phyloP scores from a whole-genome alignment of 306 rosid species.

The Quercus glauca region DNA sequence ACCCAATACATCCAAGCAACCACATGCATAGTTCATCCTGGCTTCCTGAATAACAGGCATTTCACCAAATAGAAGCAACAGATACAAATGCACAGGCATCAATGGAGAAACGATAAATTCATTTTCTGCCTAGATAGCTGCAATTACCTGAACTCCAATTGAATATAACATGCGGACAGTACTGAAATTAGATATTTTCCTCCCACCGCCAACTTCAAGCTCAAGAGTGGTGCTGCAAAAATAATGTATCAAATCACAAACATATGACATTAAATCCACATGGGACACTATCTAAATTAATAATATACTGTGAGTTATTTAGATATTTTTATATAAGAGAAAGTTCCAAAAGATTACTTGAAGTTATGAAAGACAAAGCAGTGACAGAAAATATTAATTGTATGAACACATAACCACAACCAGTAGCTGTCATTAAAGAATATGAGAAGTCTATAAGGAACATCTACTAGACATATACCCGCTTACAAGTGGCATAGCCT shows the following conservation, averaged over 20 bases:
- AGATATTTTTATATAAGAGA: neutral
- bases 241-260: constrained; percentile 27
- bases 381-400: neutral
- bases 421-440: neutral
- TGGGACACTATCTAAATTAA: neutral
- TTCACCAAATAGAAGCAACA: constrained; percentile 5
- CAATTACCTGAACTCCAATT: constrained; percentile 82
- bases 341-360: neutral
- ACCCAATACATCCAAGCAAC: constrained; percentile 1
- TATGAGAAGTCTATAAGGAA: neutral
- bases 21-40: neutral
- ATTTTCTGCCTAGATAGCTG: constrained; percentile 7
- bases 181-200: constrained; percentile 86
- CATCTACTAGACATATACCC: neutral
- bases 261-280: neutral
- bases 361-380: neutral
- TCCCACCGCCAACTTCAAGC: constrained; percentile 95
- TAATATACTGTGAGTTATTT: constrained; percentile 12
- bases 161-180: constrained; percentile 78
- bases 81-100: constrained; percentile 1
- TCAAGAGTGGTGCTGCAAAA: constrained; percentile 74
- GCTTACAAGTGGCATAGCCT: neutral
- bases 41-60: neutral
- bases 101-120: neutral
- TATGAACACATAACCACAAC: neutral